Base-by-base conservation (phyloP, 1,284 basidiomycete genomes). In the Amylostereum areolatum region DNA sequence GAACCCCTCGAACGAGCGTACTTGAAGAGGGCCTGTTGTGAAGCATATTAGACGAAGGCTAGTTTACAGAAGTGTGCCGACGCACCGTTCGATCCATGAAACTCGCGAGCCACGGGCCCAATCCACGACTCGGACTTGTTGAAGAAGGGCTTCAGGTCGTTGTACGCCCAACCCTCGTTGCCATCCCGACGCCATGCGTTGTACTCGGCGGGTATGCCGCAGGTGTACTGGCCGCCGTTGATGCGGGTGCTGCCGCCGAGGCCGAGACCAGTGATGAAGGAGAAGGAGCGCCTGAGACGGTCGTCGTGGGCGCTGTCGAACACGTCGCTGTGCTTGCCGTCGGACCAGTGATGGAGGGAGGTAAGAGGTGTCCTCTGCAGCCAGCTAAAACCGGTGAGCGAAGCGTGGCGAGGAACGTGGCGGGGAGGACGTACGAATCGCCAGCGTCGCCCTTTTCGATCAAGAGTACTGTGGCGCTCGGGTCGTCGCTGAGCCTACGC, bases 401-500 rank as follows among this genome's bases (percentile, higher is more conserved):
- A 29, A 8, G 41, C 7, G n/a, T 5, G 18, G 10, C 10, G 28
- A 7, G 30, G 24, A 28, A 7, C 30, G 18, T 27, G 37, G 24
- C 11, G 27, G 25, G 29, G 24, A 11, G 34, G n/a, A 39, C 52
- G 45, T 43, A 49, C 48, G 48, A 45, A 32, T 51, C 49, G 27
- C 27, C 49, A 12, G 45, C 47, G 29, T 48, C 46, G 12, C 52
- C 52, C 46, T 36, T 47, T 46, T 51, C 52, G 12, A 53, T 37
- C 2, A 53, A 34, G 18, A 53, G 36, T 10, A 53, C 52, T 28
- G 49, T 46, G 27, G 7, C 27, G 8, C 18, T 18, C 9, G 10
- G 36, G 31, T 51, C 37, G n/a, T 53, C 52, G 49, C 52, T 53
- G 10, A 53, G 46, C 9, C 52, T 45, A 4, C 46, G 43, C 4